Evolutionary conservation across 2,329 filamentous ascomycete genomes (phyloP).

Genomic region (Arachnomyces sp.): DNA sequence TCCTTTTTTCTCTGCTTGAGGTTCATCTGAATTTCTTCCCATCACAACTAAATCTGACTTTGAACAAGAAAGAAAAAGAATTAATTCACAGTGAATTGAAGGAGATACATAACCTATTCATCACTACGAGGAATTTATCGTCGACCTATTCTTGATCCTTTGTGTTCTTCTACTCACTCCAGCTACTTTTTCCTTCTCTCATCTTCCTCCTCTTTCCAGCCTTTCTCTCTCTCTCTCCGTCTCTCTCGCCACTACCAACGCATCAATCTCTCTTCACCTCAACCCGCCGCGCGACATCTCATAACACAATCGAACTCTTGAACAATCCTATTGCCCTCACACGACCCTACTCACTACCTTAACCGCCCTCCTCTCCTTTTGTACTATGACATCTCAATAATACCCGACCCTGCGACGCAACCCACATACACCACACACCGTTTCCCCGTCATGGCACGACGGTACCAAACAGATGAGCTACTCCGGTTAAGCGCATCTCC

Average conservation of each 20-base stretch:
- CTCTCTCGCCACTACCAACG: neutral
- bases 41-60: too few relatives aligned
- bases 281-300: slow-evolving; percentile 15
- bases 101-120: too few relatives aligned
- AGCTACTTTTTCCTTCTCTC: slow-evolving; percentile 1
- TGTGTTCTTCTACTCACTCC: slow-evolving; percentile 3
- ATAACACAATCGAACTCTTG: slow-evolving; percentile 12
- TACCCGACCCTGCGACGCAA: slow-evolving; percentile 11
- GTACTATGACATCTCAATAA: slow-evolving; percentile 5
- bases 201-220: neutral
- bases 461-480: slow-evolving; percentile 71
- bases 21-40: too few relatives aligned
- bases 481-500: slow-evolving; percentile 71
- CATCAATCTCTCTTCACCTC: slow-evolving; percentile 10
- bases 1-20: too few relatives aligned
- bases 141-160: neutral
- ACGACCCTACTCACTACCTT: slow-evolving; percentile 8
- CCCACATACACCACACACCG: slow-evolving; percentile 10
- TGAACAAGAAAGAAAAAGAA: too few relatives aligned
- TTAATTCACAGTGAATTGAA: too few relatives aligned
- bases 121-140: too few relatives aligned
- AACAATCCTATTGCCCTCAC: slow-evolving; percentile 12
- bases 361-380: neutral
- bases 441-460: slow-evolving; percentile 35
- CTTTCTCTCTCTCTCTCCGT: neutral